Base-by-base conservation (phyloP, 1,284 basidiomycete species). In the Microbotryomycetes sp. region DNA sequence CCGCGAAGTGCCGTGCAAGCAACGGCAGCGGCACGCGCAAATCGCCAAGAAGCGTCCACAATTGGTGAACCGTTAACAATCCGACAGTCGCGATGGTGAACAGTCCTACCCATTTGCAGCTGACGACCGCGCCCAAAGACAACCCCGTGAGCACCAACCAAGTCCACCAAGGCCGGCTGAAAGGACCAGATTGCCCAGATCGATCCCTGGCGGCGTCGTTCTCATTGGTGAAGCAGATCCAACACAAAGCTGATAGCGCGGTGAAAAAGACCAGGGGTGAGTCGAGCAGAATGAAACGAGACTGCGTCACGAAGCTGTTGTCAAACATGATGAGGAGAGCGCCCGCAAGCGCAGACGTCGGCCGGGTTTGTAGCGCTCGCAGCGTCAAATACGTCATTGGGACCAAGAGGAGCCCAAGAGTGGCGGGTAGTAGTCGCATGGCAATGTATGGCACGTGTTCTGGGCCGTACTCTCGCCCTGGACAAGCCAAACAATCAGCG, bases 21-120 rank as follows among this genome's bases (percentile, higher is more conserved):
- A 86, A 75, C 48, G 81, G 79, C 18, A 92, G 85, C 1, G 90
- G 78, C 50, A 96, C 82, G 48, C 86, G 84, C 27, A 89, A 74
- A 74, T 98, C 91, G 7, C 93, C 96, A 6, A 98, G 82, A 21
- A 96, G 82, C 28, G 81, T 75, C 96, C 96, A 98, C 2, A 99
- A 80, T 73, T 96, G 94, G 46, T 83, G 78, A 47, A 98, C 72
- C 1, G 92, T 96, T 67, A 85, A 85, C 27, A 89, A 73, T 16
- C 94, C 96, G 58, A 98, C 79, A 4, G 93, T 94, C 6, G 93
- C 91, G 69, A 98, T 91, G n/a, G 93, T 98, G 78, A 99, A 97
- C 31, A 99, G 80, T 6, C 96, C 96, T 56, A 98, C 94, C 96
- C 96, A 98, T 77, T 98, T 99, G 78, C 89, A 92, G 72, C 86